phyloP scores from a whole-genome alignment of 176 grass and related monocot species.

The Avena sativa region DNA sequence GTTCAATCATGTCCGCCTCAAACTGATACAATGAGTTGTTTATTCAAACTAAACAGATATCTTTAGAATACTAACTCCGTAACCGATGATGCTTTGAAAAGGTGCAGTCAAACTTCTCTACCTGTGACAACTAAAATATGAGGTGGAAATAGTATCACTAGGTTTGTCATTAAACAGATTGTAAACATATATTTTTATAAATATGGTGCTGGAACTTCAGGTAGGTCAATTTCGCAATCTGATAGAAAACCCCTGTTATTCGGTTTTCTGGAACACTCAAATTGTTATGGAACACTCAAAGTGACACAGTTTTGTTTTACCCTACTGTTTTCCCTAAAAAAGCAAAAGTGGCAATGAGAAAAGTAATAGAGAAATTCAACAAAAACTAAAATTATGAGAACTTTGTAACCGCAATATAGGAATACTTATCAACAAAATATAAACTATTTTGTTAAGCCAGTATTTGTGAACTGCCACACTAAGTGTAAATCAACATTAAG shows the following conservation, averaged over 20 bases:
- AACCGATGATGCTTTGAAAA: neutral
- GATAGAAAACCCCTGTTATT: neutral
- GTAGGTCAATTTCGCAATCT: neutral
- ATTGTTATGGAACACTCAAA: too few relatives aligned
- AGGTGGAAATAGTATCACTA: neutral
- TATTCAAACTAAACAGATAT: too few relatives aligned
- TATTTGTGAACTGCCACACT: constrained; percentile 6
- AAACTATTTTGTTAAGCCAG: constrained; percentile 4
- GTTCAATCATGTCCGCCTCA: too few relatives aligned
- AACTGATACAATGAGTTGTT: neutral
- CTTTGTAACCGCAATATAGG: neutral
- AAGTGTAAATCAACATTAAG: constrained; percentile 16
- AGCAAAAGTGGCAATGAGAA: neutral
- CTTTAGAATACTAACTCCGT: too few relatives aligned
- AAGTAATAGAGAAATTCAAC: neutral
- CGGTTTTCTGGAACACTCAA: neutral
- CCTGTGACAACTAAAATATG: neutral
- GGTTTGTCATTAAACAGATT: neutral
- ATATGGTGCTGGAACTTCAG: neutral
- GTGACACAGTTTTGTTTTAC: neutral
- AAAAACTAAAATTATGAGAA: neutral
- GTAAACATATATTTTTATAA: neutral
- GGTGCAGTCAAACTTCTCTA: neutral
- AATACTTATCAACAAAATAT: constrained; percentile 15
- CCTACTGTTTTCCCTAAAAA: constrained; percentile 8